phyloP scores from a whole-genome alignment of 164 flowering plant species.

The Stephania yunnanensis region DNA sequence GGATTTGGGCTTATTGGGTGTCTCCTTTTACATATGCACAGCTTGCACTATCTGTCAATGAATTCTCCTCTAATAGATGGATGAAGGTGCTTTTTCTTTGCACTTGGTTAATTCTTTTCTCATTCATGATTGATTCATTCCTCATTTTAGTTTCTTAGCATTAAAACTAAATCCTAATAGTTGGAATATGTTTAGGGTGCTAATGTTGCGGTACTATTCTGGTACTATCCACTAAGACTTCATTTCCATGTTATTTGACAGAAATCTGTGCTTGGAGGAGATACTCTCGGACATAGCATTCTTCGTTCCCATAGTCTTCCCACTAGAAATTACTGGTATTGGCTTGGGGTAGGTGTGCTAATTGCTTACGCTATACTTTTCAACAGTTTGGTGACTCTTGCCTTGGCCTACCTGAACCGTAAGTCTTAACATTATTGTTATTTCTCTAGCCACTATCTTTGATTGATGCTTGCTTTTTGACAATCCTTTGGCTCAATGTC shows the following conservation, averaged over 20 bases:
- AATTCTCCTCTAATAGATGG: constrained; percentile 80
- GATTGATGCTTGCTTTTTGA: neutral
- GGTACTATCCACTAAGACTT: neutral
- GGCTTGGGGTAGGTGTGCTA: constrained; percentile 71
- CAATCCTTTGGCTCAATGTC: neutral
- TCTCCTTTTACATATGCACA: constrained; percentile 89
- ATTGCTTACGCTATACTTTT: constrained; percentile 49
- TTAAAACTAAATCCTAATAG: neutral
- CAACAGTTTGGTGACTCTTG: constrained; percentile 52
- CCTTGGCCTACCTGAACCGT: constrained; percentile 69
- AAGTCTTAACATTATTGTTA: constrained; percentile 23
- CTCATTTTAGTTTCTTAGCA: neutral
- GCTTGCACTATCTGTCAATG: constrained; percentile 75
- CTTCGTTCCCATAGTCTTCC: constrained; percentile 51
- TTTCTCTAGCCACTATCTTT: neutral
- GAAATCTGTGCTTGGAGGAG: constrained; percentile 34
- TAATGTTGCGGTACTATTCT: neutral
- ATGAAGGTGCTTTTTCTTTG: constrained; percentile 34
- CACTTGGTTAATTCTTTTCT: neutral
- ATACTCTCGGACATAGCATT: constrained; percentile 50
- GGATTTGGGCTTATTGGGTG: constrained; percentile 83
- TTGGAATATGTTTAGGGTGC: neutral
- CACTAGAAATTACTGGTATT: constrained; percentile 52
- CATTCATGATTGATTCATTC: constrained; percentile 5
- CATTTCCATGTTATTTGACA: constrained; percentile 25